Evolutionary conservation across 257 asterid genomes (phyloP).

Genomic region (Solanum appendiculatum): DNA sequence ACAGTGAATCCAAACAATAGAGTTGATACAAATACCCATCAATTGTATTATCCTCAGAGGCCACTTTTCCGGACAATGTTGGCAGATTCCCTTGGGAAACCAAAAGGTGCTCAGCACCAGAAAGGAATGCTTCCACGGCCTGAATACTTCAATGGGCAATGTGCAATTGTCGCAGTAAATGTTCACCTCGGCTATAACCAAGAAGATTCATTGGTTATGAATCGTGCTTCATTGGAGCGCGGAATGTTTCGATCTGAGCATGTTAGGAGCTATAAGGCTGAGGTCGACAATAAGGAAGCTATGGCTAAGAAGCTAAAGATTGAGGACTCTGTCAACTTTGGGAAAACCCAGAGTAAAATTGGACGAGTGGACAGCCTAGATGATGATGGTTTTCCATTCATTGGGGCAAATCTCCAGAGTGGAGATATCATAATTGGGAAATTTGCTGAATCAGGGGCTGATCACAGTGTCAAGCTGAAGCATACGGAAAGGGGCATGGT

Average conservation of each 20-base stretch:
- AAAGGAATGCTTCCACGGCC: constrained; percentile 73
- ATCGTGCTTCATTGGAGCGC: constrained; percentile 85
- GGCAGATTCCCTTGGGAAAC: constrained; percentile 79
- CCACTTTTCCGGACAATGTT: constrained; percentile 75
- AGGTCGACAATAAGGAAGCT: constrained; percentile 53
- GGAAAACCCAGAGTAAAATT: constrained; percentile 68
- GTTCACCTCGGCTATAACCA: constrained; percentile 95
- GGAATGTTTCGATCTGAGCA: constrained; percentile 94
- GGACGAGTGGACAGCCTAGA: constrained; percentile 92
- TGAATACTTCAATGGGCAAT: constrained; percentile 81
- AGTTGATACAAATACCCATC: constrained; percentile 79
- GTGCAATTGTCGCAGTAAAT: constrained; percentile 86
- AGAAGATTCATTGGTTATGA: constrained; percentile 97
- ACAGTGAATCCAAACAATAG: constrained; percentile 63
- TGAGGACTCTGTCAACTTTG: constrained; percentile 57
- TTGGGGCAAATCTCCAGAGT: constrained; percentile 86
- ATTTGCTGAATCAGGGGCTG: constrained; percentile 65
- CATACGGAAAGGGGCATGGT: constrained; percentile 97
- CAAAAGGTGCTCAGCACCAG: constrained; percentile 26
- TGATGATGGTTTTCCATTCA: constrained; percentile 86
- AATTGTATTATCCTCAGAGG: constrained; percentile 74
- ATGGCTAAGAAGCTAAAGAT: constrained; percentile 33
- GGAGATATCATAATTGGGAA: constrained; percentile 90
- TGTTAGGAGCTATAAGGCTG: constrained; percentile 77
- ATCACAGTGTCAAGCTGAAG: constrained; percentile 83